Base-by-base conservation (phyloP, 192 early-diverging fungal genomes). In the Entophlyctis helioformis region DNA sequence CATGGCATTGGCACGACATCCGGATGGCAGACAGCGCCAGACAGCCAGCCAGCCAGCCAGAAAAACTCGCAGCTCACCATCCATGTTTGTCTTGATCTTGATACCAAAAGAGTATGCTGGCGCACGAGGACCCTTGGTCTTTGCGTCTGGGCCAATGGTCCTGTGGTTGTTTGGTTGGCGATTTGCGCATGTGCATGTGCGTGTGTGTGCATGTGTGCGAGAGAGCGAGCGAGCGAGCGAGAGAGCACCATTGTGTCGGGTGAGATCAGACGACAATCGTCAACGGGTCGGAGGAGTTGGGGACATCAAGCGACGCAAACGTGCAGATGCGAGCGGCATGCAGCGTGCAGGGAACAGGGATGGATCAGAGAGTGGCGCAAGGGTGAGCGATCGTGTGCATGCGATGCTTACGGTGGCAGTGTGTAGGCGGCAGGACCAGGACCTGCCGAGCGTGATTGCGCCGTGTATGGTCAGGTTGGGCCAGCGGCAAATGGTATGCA, bases 21-120 rank as follows among this genome's bases (percentile, higher is more conserved):
- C 29, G 4, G 29, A 11, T 31, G 29, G 6, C 29, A 31, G n/a
- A 31, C 6, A 31, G 29, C 4, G 29, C 29, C 11, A 31, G 6
- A 4, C 4, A 31, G 29, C 4, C 6, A 31, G 11, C 29, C 29
- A 31, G 6, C 4, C 6, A 31, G 29, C 29, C 6, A 31, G 37
- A 4, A 39, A 19, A 15, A 4, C 21, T 5, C n/a, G 37, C 7
- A 36, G 13, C 43, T 36, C 3, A 20, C 6, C 26, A 42, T 4
- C 9, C 3, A 5, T 7, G 5, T 11, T 13, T 42, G 7, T n/a
- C 10, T 20, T 44, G n/a, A 66, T 26, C 44, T 74, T 74, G 7
- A 71, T 63, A 21, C 72, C 72, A 49, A 74, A 74, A 11, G 72
- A 74, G 37, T 74, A 74, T 25, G 72, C 72, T n/a, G 72, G 72